A percentile compares a stretch with the other conserved stretches of the same genome.
Conservation (phyloP, 306 rosid species). For the Astragalus glycyphyllos region DNA sequence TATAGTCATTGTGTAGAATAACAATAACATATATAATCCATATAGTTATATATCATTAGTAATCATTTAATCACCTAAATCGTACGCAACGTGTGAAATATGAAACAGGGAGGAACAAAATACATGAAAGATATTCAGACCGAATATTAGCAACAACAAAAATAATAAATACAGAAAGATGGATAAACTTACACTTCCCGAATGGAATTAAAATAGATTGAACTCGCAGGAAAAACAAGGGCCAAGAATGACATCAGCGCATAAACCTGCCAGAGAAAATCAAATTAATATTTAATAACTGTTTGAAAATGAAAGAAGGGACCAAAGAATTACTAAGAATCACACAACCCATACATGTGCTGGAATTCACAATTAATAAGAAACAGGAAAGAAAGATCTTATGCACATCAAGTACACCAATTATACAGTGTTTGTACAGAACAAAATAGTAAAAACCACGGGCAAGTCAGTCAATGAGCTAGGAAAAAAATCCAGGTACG, state of each 20-base stretch:
- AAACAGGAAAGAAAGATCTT: conserved; percentile 8
- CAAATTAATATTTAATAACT: not conserved
- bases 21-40: conserved; percentile 17
- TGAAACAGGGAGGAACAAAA: conserved; percentile 1
- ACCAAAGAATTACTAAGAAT: not conserved
- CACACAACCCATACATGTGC: not conserved
- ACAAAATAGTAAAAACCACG: conserved; percentile 27
- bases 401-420: conserved; percentile 4
- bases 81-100: conserved; percentile 24
- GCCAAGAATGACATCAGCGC: conserved; percentile 94
- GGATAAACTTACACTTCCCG: conserved; percentile 90
- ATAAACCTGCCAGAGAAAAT: conserved; percentile 70
- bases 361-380: conserved; percentile 7
- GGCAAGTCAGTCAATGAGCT: not conserved
- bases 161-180: conserved; percentile 13
- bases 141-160: conserved; percentile 38
- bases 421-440: not conserved
- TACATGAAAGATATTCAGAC: conserved; percentile 14
- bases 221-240: conserved; percentile 71
- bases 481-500: not conserved
- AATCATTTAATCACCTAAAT: conserved; percentile 15
- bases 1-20: not conserved
- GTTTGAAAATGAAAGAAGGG: conserved; percentile 5
- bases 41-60: not conserved
- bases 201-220: conserved; percentile 88